Conservation (phyloP, 148 eudicot species). For the Camellia granthamiana region DNA sequence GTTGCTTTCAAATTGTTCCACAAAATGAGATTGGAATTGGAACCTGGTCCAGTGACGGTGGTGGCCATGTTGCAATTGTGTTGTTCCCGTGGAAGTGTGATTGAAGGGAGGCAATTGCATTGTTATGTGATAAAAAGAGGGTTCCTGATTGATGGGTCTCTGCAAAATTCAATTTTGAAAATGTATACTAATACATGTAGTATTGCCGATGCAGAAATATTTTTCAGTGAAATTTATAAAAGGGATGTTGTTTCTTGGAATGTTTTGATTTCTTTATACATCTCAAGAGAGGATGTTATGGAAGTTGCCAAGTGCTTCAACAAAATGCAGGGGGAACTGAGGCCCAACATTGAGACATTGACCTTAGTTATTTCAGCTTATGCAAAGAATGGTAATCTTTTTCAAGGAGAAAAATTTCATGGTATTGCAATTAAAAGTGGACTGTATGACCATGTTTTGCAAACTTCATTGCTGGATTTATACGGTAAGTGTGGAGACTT, state of each 20-base stretch:
- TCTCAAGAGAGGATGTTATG: constrained; percentile 18
- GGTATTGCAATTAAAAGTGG: constrained; percentile 51
- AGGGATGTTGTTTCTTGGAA: constrained; percentile 60
- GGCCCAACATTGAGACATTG: constrained; percentile 46
- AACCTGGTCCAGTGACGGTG: constrained; percentile 49
- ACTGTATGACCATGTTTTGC: constrained; percentile 35
- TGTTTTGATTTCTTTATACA: constrained; percentile 43
- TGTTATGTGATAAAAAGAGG: constrained; percentile 42
- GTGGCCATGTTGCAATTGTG: constrained; percentile 51
- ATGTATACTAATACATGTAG: constrained; percentile 32
- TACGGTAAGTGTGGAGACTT: constrained; percentile 44
- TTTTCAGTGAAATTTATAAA: constrained; percentile 31
- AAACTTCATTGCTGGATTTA: constrained; percentile 41
- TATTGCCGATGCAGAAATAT: constrained; percentile 29
- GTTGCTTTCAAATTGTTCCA: constrained; percentile 33
- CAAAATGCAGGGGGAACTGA: constrained; percentile 34
- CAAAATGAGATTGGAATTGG: constrained; percentile 32
- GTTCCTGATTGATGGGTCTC: constrained; percentile 27
- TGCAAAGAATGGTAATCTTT: constrained; percentile 27
- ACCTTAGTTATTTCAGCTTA: constrained; percentile 43
- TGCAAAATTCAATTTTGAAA: constrained; percentile 46
- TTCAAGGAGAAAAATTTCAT: constrained; percentile 43
- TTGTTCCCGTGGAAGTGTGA: constrained; percentile 23
- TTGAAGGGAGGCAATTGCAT: constrained; percentile 45
- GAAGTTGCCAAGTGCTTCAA: constrained; percentile 24